These are phyloP conservation scores for Aspergillus ochraceoroseus DNA, from an alignment of 2,329 filamentous ascomycete genomes.

Conservation along the genomic window DNA sequence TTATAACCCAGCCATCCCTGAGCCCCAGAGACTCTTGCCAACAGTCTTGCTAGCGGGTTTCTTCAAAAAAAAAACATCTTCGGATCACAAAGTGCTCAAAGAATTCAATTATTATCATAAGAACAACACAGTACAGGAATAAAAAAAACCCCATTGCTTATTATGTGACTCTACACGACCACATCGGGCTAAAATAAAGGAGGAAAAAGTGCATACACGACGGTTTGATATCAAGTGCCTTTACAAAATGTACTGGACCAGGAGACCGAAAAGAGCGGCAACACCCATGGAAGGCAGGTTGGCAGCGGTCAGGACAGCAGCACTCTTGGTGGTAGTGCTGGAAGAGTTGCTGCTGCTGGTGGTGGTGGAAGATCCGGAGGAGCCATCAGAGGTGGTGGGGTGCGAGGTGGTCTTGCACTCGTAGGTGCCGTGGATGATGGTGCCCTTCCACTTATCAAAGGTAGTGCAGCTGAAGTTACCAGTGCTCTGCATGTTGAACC, in stretches of 20 bases:
- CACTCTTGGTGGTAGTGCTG: slow-evolving; percentile 32
- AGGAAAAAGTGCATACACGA: slow-evolving; percentile 28
- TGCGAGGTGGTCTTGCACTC: slow-evolving; percentile 40
- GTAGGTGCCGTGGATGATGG: slow-evolving; percentile 47
- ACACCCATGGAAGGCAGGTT: slow-evolving; percentile 40
- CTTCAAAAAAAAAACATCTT: too few species aligned
- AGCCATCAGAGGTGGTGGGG: slow-evolving; percentile 35
- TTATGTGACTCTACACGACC: slow-evolving; percentile 38
- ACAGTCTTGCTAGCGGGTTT: slow-evolving; percentile 20
- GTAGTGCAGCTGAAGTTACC: slow-evolving; percentile 56
- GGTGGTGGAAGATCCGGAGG: slow-evolving; percentile 31
- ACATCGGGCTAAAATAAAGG: slow-evolving; percentile 14
- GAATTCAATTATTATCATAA: slow-evolving; percentile 43
- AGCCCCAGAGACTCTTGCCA: slow-evolving; percentile 21
- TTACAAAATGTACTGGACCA: slow-evolving; percentile 47
- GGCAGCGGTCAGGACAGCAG: slow-evolving; percentile 34
- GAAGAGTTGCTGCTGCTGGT: slow-evolving; percentile 24
- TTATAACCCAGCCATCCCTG: slow-evolving; percentile 9
- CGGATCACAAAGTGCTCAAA: slow-evolving; percentile 29
- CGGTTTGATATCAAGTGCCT: slow-evolving; percentile 28
- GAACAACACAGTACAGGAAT: slow-evolving; percentile 33
- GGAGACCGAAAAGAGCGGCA: slow-evolving; percentile 43
- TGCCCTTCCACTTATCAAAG: slow-evolving; percentile 47
- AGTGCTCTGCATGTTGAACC: slow-evolving; percentile 65
- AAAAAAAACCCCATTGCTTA: slow-evolving; percentile 32